Evolutionary conservation across 176 grass and related monocot genomes (phyloP).

Genomic region (Carex scoparia): DNA sequence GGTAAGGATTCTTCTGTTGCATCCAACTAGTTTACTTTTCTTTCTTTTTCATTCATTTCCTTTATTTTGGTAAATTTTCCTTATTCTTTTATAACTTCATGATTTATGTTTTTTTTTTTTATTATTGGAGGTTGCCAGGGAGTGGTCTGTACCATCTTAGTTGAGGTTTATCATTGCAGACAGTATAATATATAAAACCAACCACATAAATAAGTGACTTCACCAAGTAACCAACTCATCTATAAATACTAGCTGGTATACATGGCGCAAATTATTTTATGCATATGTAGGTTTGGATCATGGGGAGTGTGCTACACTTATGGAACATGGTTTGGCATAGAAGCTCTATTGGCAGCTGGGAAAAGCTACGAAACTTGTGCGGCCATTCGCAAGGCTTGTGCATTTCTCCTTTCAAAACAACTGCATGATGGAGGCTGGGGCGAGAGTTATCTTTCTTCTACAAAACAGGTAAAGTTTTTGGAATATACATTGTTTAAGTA

Average conservation of each 20-base stretch:
- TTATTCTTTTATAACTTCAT: neutral
- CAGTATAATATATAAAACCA: neutral
- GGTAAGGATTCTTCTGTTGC: conserved; percentile 28
- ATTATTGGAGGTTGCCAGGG: neutral
- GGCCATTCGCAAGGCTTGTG: conserved; percentile 35
- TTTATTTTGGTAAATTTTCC: neutral
- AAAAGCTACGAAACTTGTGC: conserved; percentile 24
- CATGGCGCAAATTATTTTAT: neutral
- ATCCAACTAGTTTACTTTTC: neutral
- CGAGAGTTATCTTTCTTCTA: conserved; percentile 49
- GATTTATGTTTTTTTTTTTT: neutral
- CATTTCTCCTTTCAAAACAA: conserved; percentile 50
- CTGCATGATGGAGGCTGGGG: conserved; percentile 48
- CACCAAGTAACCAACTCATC: neutral
- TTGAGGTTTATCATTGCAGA: neutral
- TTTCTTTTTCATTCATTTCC: neutral
- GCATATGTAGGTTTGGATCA: conserved; percentile 38
- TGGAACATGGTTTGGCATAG: conserved; percentile 45
- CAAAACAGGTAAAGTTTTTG: conserved; percentile 27
- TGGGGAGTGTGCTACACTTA: conserved; percentile 55
- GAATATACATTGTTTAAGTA: neutral
- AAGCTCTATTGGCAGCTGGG: conserved; percentile 31
- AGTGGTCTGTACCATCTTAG: neutral
- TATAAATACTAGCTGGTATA: neutral
- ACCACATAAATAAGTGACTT: neutral